Evolutionary conservation across 169 alveolate genomes (phyloP), one percentile per base, ranked within the genome.

Genomic region (Pseudocohnilembus persalinus): DNA sequence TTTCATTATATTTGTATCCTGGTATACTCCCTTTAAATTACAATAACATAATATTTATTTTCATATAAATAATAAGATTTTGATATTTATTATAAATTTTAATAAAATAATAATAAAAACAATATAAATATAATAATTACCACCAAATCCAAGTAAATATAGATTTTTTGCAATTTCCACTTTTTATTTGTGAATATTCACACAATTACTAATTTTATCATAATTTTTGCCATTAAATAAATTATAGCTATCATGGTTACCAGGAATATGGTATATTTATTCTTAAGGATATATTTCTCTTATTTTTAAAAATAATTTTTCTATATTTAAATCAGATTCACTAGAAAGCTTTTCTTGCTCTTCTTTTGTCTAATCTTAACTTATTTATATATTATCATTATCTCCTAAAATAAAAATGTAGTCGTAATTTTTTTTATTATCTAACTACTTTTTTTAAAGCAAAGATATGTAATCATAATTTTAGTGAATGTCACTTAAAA

Each of bases 21-120:
- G 83, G 83, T 0, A 33, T 34, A 27, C 83, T 77, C n/a, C 83
- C 83, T 27, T 73, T 73, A 35, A 77, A 77, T 26, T 73, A 68
- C 35, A 31, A 31, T 27, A 27, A 75, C 4, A 31, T 25, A 75
- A 33, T 31, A 33, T 33, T 77, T 29, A 76, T 25, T 20, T 64
- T 20, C 25, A 64, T 64, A 64, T n/a, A n/a, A n/a, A n/a, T n/a
- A n/a, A n/a, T n/a, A n/a, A n/a, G n/a, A n/a, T n/a, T n/a, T n/a
- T n/a, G n/a, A n/a, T n/a, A n/a, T n/a, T n/a, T n/a, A n/a, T n/a
- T n/a, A n/a, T n/a, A n/a, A n/a, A n/a, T n/a, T n/a, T n/a, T n/a
- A n/a, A n/a, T n/a, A n/a, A n/a, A n/a, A n/a, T n/a, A n/a, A n/a
- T n/a, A n/a, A n/a, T n/a, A n/a, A n/a, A n/a, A n/a, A n/a, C n/a